Evolutionary conservation across 108 stramenopile genomes (phyloP).

Genomic region (Schizochytrium sp.): DNA sequence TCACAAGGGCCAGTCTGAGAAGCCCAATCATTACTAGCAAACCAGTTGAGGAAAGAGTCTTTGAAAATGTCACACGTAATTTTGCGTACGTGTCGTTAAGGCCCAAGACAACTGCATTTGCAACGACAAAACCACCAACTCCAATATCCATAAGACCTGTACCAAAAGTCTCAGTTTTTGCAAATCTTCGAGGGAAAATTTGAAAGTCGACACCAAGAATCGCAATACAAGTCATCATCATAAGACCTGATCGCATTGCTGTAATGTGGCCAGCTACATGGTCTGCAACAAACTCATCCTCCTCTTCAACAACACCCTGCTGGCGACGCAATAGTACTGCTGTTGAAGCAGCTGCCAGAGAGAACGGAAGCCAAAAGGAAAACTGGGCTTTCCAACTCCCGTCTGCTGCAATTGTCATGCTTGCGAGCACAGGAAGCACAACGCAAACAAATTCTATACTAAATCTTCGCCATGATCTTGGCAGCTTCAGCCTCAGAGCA

Average conservation of each 20-base stretch:
- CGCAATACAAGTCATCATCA: constrained; percentile 85
- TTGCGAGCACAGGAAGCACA: neutral
- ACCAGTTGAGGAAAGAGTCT: constrained; percentile 44
- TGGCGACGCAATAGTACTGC: neutral
- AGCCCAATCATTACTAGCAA: constrained; percentile 67
- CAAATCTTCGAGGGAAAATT: constrained; percentile 90
- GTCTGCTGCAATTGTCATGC: neutral
- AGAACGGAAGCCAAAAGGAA: neutral
- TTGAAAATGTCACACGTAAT: neutral
- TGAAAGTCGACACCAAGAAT: constrained; percentile 92
- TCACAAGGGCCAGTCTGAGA: constrained; percentile 65
- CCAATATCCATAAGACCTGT: constrained; percentile 97
- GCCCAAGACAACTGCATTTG: constrained; percentile 80
- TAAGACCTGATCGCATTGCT: neutral
- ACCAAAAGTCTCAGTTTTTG: constrained; percentile 89
- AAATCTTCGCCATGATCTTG: neutral
- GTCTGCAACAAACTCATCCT: neutral
- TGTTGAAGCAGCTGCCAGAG: neutral
- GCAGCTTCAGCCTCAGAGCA: neutral
- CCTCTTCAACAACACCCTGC: neutral
- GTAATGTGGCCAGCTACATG: constrained; percentile 11
- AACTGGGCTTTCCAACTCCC: neutral
- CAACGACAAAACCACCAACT: constrained; percentile 87
- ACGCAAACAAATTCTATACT: constrained; percentile 32
- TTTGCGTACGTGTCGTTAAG: neutral